phyloP scores from a whole-genome alignment of 108 stramenopile species.

The Nitzschia sp. region DNA sequence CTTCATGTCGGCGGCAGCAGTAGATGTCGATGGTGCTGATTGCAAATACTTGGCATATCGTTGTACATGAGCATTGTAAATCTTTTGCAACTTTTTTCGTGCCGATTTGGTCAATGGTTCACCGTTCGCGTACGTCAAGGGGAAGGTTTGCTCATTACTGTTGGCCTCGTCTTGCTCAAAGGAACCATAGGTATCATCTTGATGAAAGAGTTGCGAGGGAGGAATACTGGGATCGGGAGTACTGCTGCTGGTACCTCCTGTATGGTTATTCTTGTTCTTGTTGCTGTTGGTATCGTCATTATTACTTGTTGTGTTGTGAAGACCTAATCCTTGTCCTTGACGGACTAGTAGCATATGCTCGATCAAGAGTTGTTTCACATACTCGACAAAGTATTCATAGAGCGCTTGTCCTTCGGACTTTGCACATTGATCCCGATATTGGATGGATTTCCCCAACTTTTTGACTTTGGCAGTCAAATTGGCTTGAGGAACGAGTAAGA shows the following conservation, averaged over 20 bases:
- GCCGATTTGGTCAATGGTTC: constrained; percentile 56
- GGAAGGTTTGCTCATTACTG: constrained; percentile 20
- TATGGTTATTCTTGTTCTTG: constrained; percentile 13
- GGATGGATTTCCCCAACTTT: constrained; percentile 59
- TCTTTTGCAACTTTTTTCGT: constrained; percentile 53
- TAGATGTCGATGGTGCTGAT: background rate
- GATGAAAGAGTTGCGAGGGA: constrained; percentile 51
- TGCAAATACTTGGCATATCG: constrained; percentile 42
- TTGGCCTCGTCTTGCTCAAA: constrained; percentile 32
- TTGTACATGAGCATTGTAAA: constrained; percentile 51
- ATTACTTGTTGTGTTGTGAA: background rate
- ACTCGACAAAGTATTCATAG: constrained; percentile 49
- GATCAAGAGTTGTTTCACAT: constrained; percentile 27
- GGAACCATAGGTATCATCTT: constrained; percentile 28
- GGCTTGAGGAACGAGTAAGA: constrained; percentile 65
- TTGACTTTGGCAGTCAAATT: constrained; percentile 68
- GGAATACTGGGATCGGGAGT: constrained; percentile 40
- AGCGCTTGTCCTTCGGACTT: constrained; percentile 51
- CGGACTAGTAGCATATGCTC: constrained; percentile 22
- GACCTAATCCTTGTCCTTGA: background rate
- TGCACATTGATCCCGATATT: constrained; percentile 65
- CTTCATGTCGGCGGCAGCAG: background rate
- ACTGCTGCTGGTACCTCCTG: background rate
- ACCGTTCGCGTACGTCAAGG: constrained; percentile 43
- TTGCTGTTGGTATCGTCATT: background rate